Evolutionary conservation across 495 filamentous ascomycete genomes (phyloP), one percentile per base, ranked within the genome.

Genomic region (Bathelium albidoporum): DNA sequence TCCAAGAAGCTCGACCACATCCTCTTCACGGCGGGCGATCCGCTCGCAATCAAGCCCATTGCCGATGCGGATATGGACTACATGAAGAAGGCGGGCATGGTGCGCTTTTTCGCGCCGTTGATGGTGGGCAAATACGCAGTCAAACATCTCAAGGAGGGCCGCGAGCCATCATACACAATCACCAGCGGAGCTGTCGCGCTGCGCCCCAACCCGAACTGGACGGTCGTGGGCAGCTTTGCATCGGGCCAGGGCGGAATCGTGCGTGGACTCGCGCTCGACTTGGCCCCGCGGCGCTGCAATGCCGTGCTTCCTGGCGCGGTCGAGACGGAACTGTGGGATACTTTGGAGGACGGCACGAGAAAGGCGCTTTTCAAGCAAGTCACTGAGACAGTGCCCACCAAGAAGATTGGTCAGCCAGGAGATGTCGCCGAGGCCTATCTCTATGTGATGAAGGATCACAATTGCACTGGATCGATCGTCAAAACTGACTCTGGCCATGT

Each of bases 371-470:
- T 76, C 20, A 70, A 73, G 58, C 49, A 36, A 41, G 62, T 73
- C 2, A 69, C 59, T 59, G 60, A 64, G 41, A 67, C 65, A 61
- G 69, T 67, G 53, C 69, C 80, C 29, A 81, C 79, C 2, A 78
- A 79, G 9, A 68, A 72, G 64, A 65, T 82, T 32, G 87, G 76
- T 0, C 65, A 62, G 65, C 76, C 80, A 12, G 80, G 81, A 68
- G 84, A 87, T 71, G 76, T 83, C 2, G 86, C 82, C 0, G 84
- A 89, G 77, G 78, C 81, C 36, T 89, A 87, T 75, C 43, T 87
- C 45, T 87, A 82, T 70, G 71, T 81, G 9, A 82, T 89, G 83
- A 82, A 80, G 70, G 84, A 89, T 74, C 64, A 65, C 39, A 80
- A 79, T 72, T 74, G 72, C 18, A 84, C 82, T 12, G 84, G 82